These are phyloP conservation scores for Deuterostichococcus epilithicus DNA, from an alignment of 139 green algal genomes.

Conservation along the genomic window DNA sequence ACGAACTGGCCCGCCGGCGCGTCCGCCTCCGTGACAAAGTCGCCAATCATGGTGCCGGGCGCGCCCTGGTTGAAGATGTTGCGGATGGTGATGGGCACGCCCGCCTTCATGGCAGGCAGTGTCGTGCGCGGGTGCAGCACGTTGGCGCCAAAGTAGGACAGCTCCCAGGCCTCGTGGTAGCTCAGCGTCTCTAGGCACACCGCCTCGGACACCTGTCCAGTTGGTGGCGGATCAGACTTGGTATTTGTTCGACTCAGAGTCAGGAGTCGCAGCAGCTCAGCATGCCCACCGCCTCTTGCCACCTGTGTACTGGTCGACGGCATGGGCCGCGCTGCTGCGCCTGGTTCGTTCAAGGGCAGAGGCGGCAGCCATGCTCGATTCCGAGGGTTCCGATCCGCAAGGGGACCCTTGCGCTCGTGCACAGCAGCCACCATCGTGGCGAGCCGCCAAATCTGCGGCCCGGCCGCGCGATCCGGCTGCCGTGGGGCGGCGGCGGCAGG, in stretches of 20 bases:
- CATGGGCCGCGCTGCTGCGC: too few species aligned
- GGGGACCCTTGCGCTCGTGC: too few species aligned
- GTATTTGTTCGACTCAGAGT: not conserved
- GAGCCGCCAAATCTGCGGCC: too few species aligned
- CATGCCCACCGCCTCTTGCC: not conserved
- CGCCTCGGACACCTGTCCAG: conserved; percentile 63
- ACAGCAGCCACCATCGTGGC: too few species aligned
- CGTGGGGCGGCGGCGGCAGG: too few species aligned
- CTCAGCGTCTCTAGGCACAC: conserved; percentile 66
- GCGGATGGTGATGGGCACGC: conserved; percentile 90
- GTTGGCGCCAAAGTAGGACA: conserved; percentile 97
- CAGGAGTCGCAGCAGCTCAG: not conserved
- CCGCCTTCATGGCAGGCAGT: conserved; percentile 90
- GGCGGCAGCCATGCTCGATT: too few species aligned
- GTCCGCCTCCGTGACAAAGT: conserved; percentile 14
- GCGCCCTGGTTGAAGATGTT: conserved; percentile 94
- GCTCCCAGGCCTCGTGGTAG: conserved; percentile 97
- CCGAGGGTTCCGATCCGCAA: too few species aligned
- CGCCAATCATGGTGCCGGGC: conserved; percentile 48
- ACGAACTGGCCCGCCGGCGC: conserved; percentile 35
- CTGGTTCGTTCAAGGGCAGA: too few species aligned
- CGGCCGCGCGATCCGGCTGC: too few species aligned
- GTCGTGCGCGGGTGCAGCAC: conserved; percentile 97
- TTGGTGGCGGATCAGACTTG: not conserved
- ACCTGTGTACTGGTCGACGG: too few species aligned